Evolutionary conservation across 371 early-diverging fungal species (phyloP), one percentile per base, ranked within the genome.

Genomic region (Circinella umbellata): DNA sequence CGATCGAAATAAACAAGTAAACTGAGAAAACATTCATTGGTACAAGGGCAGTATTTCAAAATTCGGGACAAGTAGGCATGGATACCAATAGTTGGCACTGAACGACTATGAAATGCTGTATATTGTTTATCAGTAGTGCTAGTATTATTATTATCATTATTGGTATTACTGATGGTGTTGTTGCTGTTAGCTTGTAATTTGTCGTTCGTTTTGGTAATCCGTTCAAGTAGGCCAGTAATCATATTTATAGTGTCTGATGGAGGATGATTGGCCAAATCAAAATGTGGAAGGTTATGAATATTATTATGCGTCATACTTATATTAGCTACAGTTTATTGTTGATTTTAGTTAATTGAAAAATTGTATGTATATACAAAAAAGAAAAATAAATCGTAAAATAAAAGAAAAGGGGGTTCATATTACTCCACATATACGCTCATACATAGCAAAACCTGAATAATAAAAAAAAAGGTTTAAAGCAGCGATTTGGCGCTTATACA

Each of bases 11-110:
- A 93, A 11, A 94, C 89, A 46, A 94, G 77, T 49, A 91, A 76
- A 38, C 91, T 88, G 35, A 94, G 73, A 67, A 93, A 91, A 64
- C 90, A 90, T 80, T 93, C 94, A 77, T 87, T 92, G 36, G 87
- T 84, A 74, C 92, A 94, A 9, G 95, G 95, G 60, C 93, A 92
- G 74, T 94, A 94, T 68, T 92, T 93, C 60, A 91, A 80, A 42
- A 94, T 93, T 48, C 95, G 89, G 48, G 80, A 60, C 13, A 91
- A 79, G 73, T 94, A 94, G 4, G 87, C 87, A 34, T 83, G 79
- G 60, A 94, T 81, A 75, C 90, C 90, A 68, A 94, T 94, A 54
- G 89, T 87, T 37, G 95, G 95, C n/a, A 93, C 89, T 36, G 90
- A 86, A 61, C 91, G 86, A 27, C 94, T 91, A 77, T 93, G 92